Evolutionary conservation across 139 green algal species (phyloP).

Genomic region (Diplosphaera chodatii): DNA sequence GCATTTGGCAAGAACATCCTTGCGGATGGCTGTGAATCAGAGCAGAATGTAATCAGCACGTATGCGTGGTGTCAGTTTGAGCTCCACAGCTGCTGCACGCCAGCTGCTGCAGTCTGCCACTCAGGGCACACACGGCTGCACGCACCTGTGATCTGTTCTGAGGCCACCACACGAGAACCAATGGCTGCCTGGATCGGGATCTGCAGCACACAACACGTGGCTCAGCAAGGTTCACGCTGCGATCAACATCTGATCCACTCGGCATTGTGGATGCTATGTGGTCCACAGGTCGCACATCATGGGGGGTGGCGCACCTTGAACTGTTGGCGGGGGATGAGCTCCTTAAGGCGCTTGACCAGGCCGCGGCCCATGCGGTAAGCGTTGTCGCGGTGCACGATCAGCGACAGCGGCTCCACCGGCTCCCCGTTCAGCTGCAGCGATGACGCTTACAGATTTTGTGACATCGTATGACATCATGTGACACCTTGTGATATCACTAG

Average conservation of each 20-base stretch:
- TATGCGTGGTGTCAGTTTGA: no score
- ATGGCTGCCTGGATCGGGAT: slow-evolving; percentile 78
- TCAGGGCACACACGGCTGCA: not conserved
- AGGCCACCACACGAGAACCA: slow-evolving; percentile 75
- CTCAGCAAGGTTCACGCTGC: no score
- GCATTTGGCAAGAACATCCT: slow-evolving; percentile 99
- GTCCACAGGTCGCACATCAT: no score
- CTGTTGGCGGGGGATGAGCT: slow-evolving; percentile 91
- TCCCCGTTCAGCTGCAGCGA: not conserved
- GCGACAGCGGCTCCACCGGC: slow-evolving; percentile 70
- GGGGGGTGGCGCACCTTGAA: slow-evolving; percentile 64
- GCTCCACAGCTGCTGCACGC: no score
- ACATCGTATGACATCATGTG: no score
- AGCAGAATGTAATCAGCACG: no score
- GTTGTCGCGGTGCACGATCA: slow-evolving; percentile 76
- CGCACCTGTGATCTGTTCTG: slow-evolving; percentile 49
- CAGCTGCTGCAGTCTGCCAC: not conserved
- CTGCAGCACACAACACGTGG: not conserved
- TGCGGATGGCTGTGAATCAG: slow-evolving; percentile 65
- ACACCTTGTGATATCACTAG: no score
- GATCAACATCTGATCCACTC: no score
- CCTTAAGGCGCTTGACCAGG: slow-evolving; percentile 88
- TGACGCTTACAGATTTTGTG: no score
- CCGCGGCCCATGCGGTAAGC: slow-evolving; percentile 54
- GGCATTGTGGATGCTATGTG: no score